Evolutionary conservation across 352 stramenopile genomes (phyloP).

Genomic region (Globisporangium spinosum): DNA sequence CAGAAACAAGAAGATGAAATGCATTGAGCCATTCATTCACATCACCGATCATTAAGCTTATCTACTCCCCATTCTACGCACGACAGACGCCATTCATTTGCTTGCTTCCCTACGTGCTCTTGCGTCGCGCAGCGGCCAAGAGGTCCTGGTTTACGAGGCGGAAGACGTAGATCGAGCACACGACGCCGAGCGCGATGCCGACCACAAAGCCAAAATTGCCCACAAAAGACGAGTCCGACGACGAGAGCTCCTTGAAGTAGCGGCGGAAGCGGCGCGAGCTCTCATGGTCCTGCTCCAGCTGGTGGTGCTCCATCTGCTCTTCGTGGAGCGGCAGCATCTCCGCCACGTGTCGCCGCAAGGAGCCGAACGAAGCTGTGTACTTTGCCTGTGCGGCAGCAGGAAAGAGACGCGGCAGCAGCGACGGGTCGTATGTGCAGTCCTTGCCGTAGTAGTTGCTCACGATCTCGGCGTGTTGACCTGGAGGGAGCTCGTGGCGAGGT

Average conservation of each 20-base stretch:
- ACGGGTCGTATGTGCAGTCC: conserved; percentile 54
- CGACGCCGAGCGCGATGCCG: conserved; percentile 41
- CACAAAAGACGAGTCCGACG: conserved; percentile 28
- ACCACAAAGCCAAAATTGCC: conserved; percentile 31
- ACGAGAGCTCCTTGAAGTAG: conserved; percentile 27
- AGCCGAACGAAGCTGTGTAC: conserved; percentile 16
- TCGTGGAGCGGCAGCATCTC: conserved; percentile 3
- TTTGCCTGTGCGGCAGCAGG: neutral
- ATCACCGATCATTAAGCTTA: neutral
- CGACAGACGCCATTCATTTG: neutral
- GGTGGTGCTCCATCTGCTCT: conserved; percentile 2
- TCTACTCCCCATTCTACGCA: neutral
- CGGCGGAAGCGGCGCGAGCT: conserved; percentile 7
- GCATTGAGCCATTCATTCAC: conserved; percentile 4
- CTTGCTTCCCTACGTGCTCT: conserved; percentile 21
- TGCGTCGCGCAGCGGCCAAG: conserved; percentile 13
- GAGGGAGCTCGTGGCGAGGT: conserved; percentile 57
- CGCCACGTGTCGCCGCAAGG: conserved; percentile 20
- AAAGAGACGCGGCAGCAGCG: neutral
- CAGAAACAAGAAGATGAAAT: neutral
- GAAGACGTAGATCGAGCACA: conserved; percentile 59
- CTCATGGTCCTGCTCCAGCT: neutral
- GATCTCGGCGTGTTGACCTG: conserved; percentile 36
- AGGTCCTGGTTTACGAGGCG: conserved; percentile 44
- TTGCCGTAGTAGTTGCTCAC: conserved; percentile 76